Evolutionary conservation across 345 rosid genomes (phyloP).

Genomic region (Linum lewisii): DNA sequence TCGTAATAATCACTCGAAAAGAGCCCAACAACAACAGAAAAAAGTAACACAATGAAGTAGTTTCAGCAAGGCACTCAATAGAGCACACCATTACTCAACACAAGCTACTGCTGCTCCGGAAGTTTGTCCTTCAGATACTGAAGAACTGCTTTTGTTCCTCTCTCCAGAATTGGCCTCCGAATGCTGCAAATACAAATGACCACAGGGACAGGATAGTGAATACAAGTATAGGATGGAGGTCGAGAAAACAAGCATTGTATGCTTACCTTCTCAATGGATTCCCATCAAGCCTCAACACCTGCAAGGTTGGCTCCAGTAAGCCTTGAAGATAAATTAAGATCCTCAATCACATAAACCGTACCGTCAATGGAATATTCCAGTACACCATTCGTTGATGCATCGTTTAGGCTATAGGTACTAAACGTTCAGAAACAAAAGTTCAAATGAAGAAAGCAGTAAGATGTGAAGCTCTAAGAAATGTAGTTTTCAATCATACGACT

Average conservation of each 20-base stretch:
- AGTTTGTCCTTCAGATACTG: conserved; percentile 74
- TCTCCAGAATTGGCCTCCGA: conserved; percentile 71
- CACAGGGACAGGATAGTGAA: not conserved
- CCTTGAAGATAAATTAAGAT: conserved; percentile 35
- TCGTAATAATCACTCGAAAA: no score
- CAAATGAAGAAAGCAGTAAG: no score
- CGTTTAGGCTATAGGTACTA: no score
- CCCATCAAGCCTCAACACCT: conserved; percentile 72
- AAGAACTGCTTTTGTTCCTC: conserved; percentile 79
- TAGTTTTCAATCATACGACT: no score
- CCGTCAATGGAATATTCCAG: not conserved
- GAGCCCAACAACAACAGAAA: no score
- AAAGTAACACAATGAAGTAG: no score
- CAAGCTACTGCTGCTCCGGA: conserved; percentile 37
- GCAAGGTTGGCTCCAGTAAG: conserved; percentile 69
- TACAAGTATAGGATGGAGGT: not conserved
- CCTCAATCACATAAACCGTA: not conserved
- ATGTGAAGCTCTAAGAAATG: no score
- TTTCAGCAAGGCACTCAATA: no score
- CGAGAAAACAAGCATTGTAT: not conserved
- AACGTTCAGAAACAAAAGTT: no score
- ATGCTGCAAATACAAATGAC: conserved; percentile 39
- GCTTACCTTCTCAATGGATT: conserved; percentile 81
- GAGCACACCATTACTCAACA: no score
- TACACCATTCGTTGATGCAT: no score